Evolutionary conservation across 2,329 filamentous ascomycete genomes (phyloP).

Genomic region (Bipolaris victoriae): DNA sequence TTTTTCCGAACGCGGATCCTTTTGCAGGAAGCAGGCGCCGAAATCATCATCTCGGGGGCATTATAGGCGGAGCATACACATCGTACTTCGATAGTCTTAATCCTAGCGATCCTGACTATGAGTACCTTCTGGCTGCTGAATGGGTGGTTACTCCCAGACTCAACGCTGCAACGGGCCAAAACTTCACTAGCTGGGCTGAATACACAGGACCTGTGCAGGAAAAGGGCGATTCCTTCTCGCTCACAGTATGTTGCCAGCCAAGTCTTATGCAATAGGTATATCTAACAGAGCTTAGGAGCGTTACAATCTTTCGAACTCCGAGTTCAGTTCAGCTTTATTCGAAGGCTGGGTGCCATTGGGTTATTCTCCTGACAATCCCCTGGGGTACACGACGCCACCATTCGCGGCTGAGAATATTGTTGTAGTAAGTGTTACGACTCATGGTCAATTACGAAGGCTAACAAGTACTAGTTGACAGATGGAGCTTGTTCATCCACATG

Average conservation of each 20-base stretch:
- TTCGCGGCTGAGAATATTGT: conserved; percentile 7
- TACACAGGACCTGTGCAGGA: conserved; percentile 39
- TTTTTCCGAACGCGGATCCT: conserved; percentile 54
- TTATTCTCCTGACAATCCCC: background rate
- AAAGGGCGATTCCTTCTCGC: conserved; percentile 46
- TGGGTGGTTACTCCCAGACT: conserved; percentile 25
- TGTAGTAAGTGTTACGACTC: background rate
- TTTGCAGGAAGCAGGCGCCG: conserved; percentile 54
- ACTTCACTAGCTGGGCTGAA: conserved; percentile 52
- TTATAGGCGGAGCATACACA: conserved; percentile 24
- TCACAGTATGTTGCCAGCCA: conserved; percentile 16
- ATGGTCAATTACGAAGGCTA: background rate
- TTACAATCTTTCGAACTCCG: conserved; percentile 3
- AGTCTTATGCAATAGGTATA: background rate
- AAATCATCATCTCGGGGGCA: conserved; percentile 41
- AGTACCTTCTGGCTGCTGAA: conserved; percentile 15
- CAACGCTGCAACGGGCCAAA: conserved; percentile 28
- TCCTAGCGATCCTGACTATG: conserved; percentile 3
- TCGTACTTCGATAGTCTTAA: conserved; percentile 8
- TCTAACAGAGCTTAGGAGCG: conserved; percentile 8
- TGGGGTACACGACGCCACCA: background rate
- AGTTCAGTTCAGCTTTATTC: background rate
- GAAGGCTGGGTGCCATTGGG: background rate
- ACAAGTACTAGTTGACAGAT: conserved; percentile 52
- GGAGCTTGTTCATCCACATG: conserved; percentile 64